These are phyloP conservation scores for Blastobotrys robertii DNA, from an alignment of 805 yeast genomes.

Conservation along the genomic window DNA sequence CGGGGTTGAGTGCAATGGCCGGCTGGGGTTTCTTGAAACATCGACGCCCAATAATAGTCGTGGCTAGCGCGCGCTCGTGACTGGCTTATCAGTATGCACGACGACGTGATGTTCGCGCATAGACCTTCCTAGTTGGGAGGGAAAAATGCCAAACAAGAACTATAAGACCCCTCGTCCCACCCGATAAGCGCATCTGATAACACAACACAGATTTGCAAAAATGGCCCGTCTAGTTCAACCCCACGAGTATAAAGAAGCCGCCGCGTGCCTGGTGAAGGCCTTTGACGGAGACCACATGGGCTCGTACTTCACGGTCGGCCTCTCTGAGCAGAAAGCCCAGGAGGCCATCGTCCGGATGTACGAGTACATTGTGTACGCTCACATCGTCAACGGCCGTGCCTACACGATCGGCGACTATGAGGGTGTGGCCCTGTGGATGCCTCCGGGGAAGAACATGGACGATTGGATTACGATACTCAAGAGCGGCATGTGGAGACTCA, in stretches of 20 bases:
- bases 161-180: too few species aligned
- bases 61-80: too few species aligned
- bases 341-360: constrained; percentile 41
- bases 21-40: too few species aligned
- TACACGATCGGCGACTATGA: constrained; percentile 41
- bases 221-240: constrained; percentile 11
- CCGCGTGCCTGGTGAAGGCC: constrained; percentile 42
- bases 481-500: constrained; percentile 29
- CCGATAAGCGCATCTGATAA: background rate
- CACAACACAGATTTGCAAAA: background rate
- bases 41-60: too few species aligned
- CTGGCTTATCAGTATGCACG: too few species aligned
- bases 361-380: constrained; percentile 44
- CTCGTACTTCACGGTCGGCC: constrained; percentile 36
- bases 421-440: constrained; percentile 32
- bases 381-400: constrained; percentile 41
- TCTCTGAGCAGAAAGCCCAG: constrained; percentile 28
- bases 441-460: constrained; percentile 20
- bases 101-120: too few species aligned
- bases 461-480: constrained; percentile 18
- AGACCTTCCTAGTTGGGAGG: too few species aligned
- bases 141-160: too few species aligned
- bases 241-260: constrained; percentile 44
- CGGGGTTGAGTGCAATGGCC: too few species aligned
- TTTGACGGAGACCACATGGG: constrained; percentile 48